These are phyloP conservation scores for Plectranthus barbatus DNA, from an alignment of 257 asterid genomes.

Conservation along the genomic window DNA sequence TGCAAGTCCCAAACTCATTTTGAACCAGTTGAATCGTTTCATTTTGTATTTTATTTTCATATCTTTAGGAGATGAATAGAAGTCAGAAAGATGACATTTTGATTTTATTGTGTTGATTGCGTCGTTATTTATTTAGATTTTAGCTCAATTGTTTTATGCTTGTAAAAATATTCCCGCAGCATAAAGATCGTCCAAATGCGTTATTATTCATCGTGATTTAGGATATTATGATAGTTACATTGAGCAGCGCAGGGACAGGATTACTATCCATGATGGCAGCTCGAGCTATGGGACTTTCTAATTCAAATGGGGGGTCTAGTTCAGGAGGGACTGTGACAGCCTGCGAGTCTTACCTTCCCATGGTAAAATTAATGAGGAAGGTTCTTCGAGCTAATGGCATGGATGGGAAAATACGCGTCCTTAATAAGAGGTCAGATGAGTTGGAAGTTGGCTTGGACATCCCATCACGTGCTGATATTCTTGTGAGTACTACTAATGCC, in stretches of 20 bases:
- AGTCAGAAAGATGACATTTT: no score
- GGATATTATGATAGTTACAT: conserved; percentile 3
- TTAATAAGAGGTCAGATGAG: conserved; percentile 93
- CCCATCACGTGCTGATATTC: conserved; percentile 75
- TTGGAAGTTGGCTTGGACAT: conserved; percentile 66
- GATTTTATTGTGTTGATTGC: no score
- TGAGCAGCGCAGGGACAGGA: conserved; percentile 90
- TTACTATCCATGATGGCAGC: conserved; percentile 91
- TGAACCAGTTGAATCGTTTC: neutral
- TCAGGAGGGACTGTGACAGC: conserved; percentile 68
- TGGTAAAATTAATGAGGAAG: conserved; percentile 77
- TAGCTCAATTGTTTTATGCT: conserved; percentile 1
- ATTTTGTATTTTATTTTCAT: neutral
- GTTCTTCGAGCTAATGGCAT: conserved; percentile 61
- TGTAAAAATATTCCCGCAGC: neutral
- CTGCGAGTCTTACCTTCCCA: conserved; percentile 95
- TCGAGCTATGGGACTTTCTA: conserved; percentile 53
- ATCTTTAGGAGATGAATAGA: neutral
- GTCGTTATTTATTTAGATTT: neutral
- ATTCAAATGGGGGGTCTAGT: conserved; percentile 21
- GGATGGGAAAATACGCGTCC: conserved; percentile 52
- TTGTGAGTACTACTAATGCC: conserved; percentile 42
- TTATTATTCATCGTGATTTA: neutral
- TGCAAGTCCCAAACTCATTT: neutral
- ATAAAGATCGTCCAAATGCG: neutral